Base-by-base conservation (phyloP, 2,329 filamentous ascomycete genomes). In the Claviceps sp. region DNA sequence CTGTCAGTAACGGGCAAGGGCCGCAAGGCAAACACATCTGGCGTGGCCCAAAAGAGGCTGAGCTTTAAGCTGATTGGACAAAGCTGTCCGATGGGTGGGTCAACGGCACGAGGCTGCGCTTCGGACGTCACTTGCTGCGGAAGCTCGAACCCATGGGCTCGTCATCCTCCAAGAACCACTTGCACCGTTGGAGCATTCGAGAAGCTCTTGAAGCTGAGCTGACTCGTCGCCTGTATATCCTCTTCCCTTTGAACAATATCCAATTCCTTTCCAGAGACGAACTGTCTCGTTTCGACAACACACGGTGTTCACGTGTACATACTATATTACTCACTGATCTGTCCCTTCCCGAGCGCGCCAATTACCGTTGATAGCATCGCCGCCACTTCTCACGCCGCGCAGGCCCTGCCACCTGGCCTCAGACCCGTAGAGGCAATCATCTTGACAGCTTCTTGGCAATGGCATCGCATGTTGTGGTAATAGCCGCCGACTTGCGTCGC, bases 401-500 rank as follows among this genome's bases (percentile, higher is more conserved):
- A 34, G 10, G 3, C 30, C 30, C 30, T 34, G 30, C 10, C 30
- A 11, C 10, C 30, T 34, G 10, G 30, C 30, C 10, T 34, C 30
- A 34, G 4, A 34, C 30, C 30, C 4, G 10, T 34, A 34, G 30
- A 34, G 10, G 4, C 30, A 34, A 30, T 4, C 30, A 34, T 4
- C 30, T 4, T 34, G 4, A 11, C 30, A 34, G 10, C 4, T 41
- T 5, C 5, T 7, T 13, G 60, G 71, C 56, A 58, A 95, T 95
- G 88, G 81, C 89, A 58, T 85, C 89, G 50, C 86, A 93, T 65
- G 89, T 97, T 54, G 85, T 90, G 60, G 88, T 97, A 50, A 83
- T 95, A 58, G 84, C 91, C 65, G 81, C 85, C 41, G 82, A 87
- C 59, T 78, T 90, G 59, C 83, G 86, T 59, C 80, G 89, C 60